phyloP scores from a whole-genome alignment of 768 basidiomycete species.

The Boletus reticuloceps region DNA sequence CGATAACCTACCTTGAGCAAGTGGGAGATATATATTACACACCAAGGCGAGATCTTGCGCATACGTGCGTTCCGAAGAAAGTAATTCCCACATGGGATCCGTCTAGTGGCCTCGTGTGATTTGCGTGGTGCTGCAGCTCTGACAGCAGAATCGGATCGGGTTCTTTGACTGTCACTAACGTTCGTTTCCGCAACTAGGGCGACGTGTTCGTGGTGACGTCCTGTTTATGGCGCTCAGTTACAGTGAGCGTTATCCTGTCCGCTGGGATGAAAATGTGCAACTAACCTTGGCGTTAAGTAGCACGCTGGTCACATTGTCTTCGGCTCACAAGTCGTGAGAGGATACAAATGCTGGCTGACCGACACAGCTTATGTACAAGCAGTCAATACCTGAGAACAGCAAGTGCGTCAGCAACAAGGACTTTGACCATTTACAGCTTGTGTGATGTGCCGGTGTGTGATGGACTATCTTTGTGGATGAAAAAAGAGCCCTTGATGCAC shows the following conservation, averaged over 20 bases:
- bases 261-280: background rate
- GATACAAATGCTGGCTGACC: too few relatives aligned
- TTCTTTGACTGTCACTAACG: background rate
- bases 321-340: background rate
- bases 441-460: too few relatives aligned
- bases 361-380: background rate
- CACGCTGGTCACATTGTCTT: background rate
- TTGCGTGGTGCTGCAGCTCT: slow-evolving; percentile 18
- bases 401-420: too few relatives aligned
- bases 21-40: slow-evolving; percentile 66
- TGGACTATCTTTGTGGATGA: too few relatives aligned
- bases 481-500: too few relatives aligned
- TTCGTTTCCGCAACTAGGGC: background rate
- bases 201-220: too few relatives aligned
- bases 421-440: too few relatives aligned
- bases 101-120: slow-evolving; percentile 40
- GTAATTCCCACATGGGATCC: slow-evolving; percentile 67
- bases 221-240: background rate
- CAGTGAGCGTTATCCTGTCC: background rate
- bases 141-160: background rate
- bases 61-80: slow-evolving; percentile 73
- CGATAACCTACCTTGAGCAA: slow-evolving; percentile 58
- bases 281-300: background rate
- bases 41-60: slow-evolving; percentile 72
- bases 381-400: too few relatives aligned